These are phyloP conservation scores for Allantophomopsis lycopodina DNA, from an alignment of 2,329 filamentous ascomycete species.

Conservation along the genomic window DNA sequence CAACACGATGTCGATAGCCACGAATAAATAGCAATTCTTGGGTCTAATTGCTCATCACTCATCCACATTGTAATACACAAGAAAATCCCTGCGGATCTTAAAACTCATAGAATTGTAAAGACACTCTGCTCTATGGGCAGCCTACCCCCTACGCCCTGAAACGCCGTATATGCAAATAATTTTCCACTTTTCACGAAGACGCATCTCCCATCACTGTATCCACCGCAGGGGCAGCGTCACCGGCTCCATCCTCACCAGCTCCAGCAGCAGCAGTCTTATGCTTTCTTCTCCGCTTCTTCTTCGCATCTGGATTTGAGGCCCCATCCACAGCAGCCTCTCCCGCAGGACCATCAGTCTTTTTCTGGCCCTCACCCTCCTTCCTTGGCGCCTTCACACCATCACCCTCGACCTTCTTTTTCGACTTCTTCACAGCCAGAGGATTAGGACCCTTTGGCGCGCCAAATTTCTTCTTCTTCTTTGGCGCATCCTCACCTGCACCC, in stretches of 20 bases:
- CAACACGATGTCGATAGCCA: no score
- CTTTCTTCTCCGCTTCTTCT: constrained; percentile 24
- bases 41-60: no score
- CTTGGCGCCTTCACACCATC: constrained; percentile 11
- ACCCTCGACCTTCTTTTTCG: constrained; percentile 33
- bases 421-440: constrained; percentile 56
- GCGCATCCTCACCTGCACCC: constrained; percentile 8
- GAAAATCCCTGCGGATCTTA: no score
- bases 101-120: no score
- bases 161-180: constrained; percentile 6
- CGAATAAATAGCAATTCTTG: no score
- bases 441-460: constrained; percentile 55
- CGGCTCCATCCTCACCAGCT: constrained; percentile 4
- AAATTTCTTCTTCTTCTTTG: constrained; percentile 40
- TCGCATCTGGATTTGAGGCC: constrained; percentile 11
- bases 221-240: constrained; percentile 3
- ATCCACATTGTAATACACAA: no score
- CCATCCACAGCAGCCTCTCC: constrained; percentile 2
- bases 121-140: no score
- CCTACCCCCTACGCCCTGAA: neutral
- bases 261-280: constrained; percentile 12
- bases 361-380: constrained; percentile 13
- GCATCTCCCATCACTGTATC: neutral
- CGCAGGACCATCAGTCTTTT: constrained; percentile 8
- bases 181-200: constrained; percentile 2